Base-by-base conservation (phyloP, 1,284 basidiomycete species). In the Farysia itapuensis region DNA sequence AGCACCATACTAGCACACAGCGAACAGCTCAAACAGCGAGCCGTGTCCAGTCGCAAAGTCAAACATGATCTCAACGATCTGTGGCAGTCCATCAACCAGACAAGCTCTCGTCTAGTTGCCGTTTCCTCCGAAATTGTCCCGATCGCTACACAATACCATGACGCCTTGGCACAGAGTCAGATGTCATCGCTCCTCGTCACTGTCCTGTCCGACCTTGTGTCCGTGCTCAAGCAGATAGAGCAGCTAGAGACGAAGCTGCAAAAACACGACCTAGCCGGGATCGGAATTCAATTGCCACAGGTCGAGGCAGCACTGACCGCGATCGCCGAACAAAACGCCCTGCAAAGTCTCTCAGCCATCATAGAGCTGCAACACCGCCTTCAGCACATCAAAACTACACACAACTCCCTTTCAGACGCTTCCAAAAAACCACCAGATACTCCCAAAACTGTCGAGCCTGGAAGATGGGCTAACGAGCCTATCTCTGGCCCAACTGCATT, bases 61-160 rank as follows among this genome's bases (percentile, higher is more conserved):
- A 40, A 57, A 15, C 41, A 22, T 11, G 40, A 50, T 20, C 49
- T 63, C 22, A 47, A 63, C 18, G 48, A 52, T 15, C 39, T 63
- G 8, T 63, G 52, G 52, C 33, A 33, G 4, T 57, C 49, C n/a
- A 52, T 56, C 31, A 39, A 49, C 21, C 49, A 57, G 30, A 48
- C 40, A 4, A 53, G 49, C 48, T 43, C 48, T 13, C 53, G 45
- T 15, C 37, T 63, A 11, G 45, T 45, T 23, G 45, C 42, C 5
- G 31, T 63, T 8, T 41, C 48, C 7, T 45, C 52, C 0, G 44
- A 42, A 16, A n/a, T 63, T 20, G 42, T 42, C 18, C 49, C 45
- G 14, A 35, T 39, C 21, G 45, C 53, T 4, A 20, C 39, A 21
- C 25, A 43, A 2, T 63, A 63, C 23, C 48, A 57, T 13, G 26